These are phyloP conservation scores for Phytophthora pini DNA, from an alignment of 352 stramenopile species.

Conservation along the genomic window DNA sequence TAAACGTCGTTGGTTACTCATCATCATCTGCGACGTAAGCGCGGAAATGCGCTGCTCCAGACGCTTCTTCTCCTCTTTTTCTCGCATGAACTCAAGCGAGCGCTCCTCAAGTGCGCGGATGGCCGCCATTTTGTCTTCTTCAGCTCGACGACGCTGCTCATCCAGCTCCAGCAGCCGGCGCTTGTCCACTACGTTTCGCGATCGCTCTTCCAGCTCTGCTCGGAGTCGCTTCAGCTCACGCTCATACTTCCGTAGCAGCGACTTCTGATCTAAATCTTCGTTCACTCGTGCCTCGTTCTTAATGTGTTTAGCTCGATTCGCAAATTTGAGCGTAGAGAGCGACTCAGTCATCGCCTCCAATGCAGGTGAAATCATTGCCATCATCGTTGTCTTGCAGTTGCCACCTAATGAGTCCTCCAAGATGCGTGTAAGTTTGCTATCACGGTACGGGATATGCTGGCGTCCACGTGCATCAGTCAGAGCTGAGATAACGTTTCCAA, in stretches of 20 bases:
- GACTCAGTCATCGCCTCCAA: constrained; percentile 91
- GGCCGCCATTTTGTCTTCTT: constrained; percentile 95
- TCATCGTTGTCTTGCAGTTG: constrained; percentile 97
- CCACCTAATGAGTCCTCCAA: constrained; percentile 88
- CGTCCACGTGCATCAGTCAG: constrained; percentile 87
- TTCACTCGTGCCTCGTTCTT: constrained; percentile 92
- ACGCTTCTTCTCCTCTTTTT: constrained; percentile 96
- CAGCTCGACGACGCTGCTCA: constrained; percentile 88
- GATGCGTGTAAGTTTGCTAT: constrained; percentile 95
- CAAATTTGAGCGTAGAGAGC: constrained; percentile 95
- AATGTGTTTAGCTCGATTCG: constrained; percentile 94
- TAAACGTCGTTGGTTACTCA: constrained; percentile 65
- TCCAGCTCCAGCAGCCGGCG: constrained; percentile 90
- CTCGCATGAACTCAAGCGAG: constrained; percentile 93
- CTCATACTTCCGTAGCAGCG: constrained; percentile 94
- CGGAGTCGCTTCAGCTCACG: constrained; percentile 93
- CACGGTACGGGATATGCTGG: constrained; percentile 94
- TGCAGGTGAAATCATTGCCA: constrained; percentile 95
- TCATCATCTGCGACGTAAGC: constrained; percentile 94
- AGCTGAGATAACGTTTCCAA: constrained; percentile 92
- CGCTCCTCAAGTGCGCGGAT: constrained; percentile 92
- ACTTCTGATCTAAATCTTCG: constrained; percentile 95
- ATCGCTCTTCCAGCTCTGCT: constrained; percentile 92
- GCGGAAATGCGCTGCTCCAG: constrained; percentile 94
- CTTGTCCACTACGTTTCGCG: constrained; percentile 94